phyloP scores from a whole-genome alignment of 208 protist species.

The Crithidia sp. region DNA sequence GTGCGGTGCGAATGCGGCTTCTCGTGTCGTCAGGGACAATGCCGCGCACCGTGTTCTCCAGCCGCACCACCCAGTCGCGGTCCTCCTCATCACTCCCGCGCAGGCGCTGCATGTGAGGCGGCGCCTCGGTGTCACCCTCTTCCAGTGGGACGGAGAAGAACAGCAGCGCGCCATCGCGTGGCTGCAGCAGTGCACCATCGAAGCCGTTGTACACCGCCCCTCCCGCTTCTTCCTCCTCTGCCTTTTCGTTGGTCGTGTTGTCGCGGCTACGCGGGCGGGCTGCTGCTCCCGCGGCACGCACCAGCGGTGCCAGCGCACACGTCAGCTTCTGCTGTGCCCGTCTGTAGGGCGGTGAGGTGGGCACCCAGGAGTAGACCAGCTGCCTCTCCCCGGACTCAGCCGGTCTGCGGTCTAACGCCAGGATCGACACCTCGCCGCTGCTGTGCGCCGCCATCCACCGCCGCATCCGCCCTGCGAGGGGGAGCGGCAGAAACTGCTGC shows the following conservation, averaged over 20 bases:
- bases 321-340: slow-evolving; percentile 15
- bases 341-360: slow-evolving; percentile 16
- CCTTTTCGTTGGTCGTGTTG: background rate
- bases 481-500: slow-evolving; percentile 25
- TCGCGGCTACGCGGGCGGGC: background rate
- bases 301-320: background rate
- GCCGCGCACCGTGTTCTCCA: slow-evolving; percentile 33
- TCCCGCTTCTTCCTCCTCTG: background rate
- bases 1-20: background rate
- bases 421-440: slow-evolving; percentile 32
- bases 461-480: slow-evolving; percentile 7
- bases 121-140: slow-evolving; percentile 20
- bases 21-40: background rate
- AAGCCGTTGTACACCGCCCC: slow-evolving; percentile 29
- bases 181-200: slow-evolving; percentile 34
- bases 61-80: slow-evolving; percentile 18
- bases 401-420: slow-evolving; percentile 7
- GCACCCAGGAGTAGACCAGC: slow-evolving; percentile 1
- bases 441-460: slow-evolving; percentile 36
- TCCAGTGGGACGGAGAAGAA: slow-evolving; percentile 29
- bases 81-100: slow-evolving; percentile 23
- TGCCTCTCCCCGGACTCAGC: background rate
- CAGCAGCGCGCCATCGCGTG: slow-evolving; percentile 20
- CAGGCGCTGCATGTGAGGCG: slow-evolving; percentile 19
- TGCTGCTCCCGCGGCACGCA: background rate